Evolutionary conservation across 768 basidiomycete species (phyloP).

Genomic region (Dentipellis fragilis): DNA sequence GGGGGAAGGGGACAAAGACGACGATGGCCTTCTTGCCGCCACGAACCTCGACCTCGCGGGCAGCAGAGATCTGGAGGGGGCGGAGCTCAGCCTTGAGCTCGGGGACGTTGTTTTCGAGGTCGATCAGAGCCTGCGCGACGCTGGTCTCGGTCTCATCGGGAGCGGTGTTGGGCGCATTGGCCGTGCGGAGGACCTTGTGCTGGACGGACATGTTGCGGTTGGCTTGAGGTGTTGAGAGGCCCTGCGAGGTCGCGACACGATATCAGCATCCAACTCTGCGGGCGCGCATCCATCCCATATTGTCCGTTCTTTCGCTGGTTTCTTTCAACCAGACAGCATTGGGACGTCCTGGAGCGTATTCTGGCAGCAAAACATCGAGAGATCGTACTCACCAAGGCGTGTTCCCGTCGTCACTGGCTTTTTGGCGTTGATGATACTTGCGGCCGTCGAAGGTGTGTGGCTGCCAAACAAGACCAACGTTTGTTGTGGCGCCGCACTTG

Average conservation of each 20-base stretch:
- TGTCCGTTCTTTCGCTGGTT: slow-evolving; percentile 3
- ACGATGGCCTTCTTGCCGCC: slow-evolving; percentile 99
- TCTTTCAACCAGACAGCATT: not conserved
- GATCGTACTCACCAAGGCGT: slow-evolving; percentile 54
- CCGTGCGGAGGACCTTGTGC: slow-evolving; percentile 90
- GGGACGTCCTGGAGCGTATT: not conserved
- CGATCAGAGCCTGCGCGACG: slow-evolving; percentile 92
- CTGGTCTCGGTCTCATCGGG: slow-evolving; percentile 87
- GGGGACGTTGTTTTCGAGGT: slow-evolving; percentile 96
- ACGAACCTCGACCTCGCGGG: slow-evolving; percentile 97
- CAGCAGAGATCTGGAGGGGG: slow-evolving; percentile 92
- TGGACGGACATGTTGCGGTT: slow-evolving; percentile 50
- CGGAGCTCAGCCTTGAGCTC: slow-evolving; percentile 97
- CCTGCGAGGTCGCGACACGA: not conserved
- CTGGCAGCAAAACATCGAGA: slow-evolving; percentile 13
- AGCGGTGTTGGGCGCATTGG: slow-evolving; percentile 84
- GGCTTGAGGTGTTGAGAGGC: not conserved
- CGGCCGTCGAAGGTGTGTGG: not conserved
- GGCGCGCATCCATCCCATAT: slow-evolving; percentile 48
- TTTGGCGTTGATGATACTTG: not conserved
- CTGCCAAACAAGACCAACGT: slow-evolving; percentile 3
- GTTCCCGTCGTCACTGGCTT: slow-evolving; percentile 32
- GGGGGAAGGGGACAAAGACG: slow-evolving; percentile 94
- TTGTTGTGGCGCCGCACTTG: not conserved
- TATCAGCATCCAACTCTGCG: slow-evolving; percentile 29